Conservation (phyloP, 31 red algal genomes). For the Asparagopsis taxiformis region DNA sequence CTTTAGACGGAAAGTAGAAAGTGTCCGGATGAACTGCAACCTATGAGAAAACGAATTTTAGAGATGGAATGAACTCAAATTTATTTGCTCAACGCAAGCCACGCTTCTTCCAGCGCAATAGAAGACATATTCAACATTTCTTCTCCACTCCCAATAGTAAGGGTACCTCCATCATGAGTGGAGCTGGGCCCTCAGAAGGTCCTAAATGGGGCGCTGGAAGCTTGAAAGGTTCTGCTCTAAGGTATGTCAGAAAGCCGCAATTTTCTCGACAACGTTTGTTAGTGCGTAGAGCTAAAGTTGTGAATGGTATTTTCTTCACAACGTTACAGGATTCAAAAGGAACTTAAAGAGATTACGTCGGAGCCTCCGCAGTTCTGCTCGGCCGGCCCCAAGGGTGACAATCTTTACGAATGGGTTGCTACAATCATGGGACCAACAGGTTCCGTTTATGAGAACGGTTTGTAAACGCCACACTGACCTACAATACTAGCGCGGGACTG, state of each 20-base stretch:
- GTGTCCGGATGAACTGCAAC: neutral
- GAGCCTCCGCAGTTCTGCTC: slow-evolving; percentile 64
- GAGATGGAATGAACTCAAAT: too few species aligned
- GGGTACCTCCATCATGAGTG: slow-evolving; percentile 36
- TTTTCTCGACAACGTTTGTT: neutral
- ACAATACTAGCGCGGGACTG: neutral
- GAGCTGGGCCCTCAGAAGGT: slow-evolving; percentile 29
- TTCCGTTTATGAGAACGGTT: slow-evolving; percentile 75
- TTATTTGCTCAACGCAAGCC: too few species aligned
- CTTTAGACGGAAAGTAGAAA: too few species aligned
- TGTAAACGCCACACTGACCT: neutral
- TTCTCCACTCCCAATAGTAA: too few species aligned
- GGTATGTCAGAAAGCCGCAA: slow-evolving; percentile 19
- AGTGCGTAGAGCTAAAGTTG: neutral
- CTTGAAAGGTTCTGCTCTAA: slow-evolving; percentile 46
- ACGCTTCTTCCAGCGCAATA: neutral
- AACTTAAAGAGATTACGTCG: slow-evolving; percentile 46
- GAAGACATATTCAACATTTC: neutral
- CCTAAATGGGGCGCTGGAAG: slow-evolving; percentile 55
- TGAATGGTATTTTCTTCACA: neutral
- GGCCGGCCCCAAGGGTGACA: slow-evolving; percentile 92
- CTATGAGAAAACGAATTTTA: neutral
- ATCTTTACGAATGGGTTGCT: slow-evolving; percentile 90
- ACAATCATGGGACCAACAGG: slow-evolving; percentile 77
- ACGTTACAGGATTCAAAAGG: slow-evolving; percentile 37